phyloP scores from a whole-genome alignment of 129 eudicot species.

The Escallonia herrerae region DNA sequence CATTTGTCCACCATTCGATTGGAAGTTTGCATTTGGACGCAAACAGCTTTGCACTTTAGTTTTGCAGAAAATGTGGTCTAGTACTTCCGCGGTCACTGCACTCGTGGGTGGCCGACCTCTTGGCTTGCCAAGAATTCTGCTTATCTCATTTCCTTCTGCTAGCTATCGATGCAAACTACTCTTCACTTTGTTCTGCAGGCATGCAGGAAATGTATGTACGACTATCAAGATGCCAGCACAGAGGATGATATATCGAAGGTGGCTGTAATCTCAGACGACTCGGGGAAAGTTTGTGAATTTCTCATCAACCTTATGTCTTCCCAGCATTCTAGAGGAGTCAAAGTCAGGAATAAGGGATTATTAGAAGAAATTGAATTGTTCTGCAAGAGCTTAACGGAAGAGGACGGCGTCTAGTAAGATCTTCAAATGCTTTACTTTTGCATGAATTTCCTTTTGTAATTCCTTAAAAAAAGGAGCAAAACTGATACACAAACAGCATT shows the following conservation, averaged over 20 bases:
- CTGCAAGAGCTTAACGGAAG: slow-evolving; percentile 44
- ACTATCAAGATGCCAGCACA: slow-evolving; percentile 26
- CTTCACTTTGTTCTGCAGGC: slow-evolving; percentile 34
- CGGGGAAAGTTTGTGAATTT: slow-evolving; percentile 47
- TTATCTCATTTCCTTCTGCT: neutral
- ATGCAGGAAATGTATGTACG: slow-evolving; percentile 48
- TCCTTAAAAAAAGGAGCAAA: no score
- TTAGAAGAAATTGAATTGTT: slow-evolving; percentile 71
- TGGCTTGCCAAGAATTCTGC: neutral
- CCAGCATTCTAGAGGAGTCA: slow-evolving; percentile 5
- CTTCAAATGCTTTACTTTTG: no score
- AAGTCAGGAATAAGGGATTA: slow-evolving; percentile 22
- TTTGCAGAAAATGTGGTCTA: no score
- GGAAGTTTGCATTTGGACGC: no score
- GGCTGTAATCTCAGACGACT: slow-evolving; percentile 21
- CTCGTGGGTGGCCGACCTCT: no score
- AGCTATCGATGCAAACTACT: neutral
- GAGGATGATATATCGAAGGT: slow-evolving; percentile 23
- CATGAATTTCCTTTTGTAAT: no score
- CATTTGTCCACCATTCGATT: no score
- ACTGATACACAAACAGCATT: no score
- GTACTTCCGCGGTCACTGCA: no score
- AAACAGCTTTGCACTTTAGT: no score
- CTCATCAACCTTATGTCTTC: slow-evolving; percentile 46
- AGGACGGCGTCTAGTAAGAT: slow-evolving; percentile 11